Evolutionary conservation across 1,139 yeast genomes (phyloP).

Genomic region (Yamadazyma oceani): DNA sequence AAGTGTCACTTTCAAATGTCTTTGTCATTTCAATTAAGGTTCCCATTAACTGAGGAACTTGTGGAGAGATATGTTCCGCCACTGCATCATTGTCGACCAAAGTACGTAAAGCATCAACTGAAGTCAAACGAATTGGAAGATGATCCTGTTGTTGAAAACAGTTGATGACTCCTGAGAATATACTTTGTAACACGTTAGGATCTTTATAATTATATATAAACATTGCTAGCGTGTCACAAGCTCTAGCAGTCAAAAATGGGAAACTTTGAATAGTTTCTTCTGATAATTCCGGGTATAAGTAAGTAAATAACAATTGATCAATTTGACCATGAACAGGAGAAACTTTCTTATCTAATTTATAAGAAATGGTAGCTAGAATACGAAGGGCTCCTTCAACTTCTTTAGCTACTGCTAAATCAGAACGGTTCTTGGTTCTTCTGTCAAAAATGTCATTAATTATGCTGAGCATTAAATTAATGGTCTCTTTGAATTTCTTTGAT

Average conservation of each 20-base stretch:
- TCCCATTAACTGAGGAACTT: slow-evolving; percentile 54
- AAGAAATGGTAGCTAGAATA: slow-evolving; percentile 46
- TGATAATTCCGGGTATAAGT: slow-evolving; percentile 48
- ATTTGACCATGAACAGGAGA: slow-evolving; percentile 49
- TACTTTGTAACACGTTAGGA: slow-evolving; percentile 38
- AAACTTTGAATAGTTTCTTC: slow-evolving; percentile 28
- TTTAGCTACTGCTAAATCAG: slow-evolving; percentile 34
- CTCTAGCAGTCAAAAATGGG: slow-evolving; percentile 56
- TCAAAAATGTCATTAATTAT: slow-evolving; percentile 54
- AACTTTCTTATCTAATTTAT: slow-evolving; percentile 36
- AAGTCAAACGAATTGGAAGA: slow-evolving; percentile 51
- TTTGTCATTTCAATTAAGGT: slow-evolving; percentile 51
- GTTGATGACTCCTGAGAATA: slow-evolving; percentile 44
- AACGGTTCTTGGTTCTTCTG: slow-evolving; percentile 34
- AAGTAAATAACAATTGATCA: slow-evolving; percentile 44
- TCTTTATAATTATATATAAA: slow-evolving; percentile 43
- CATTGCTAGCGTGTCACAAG: slow-evolving; percentile 55
- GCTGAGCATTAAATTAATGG: slow-evolving; percentile 41
- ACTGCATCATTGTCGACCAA: slow-evolving; percentile 49
- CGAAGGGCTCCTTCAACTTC: slow-evolving; percentile 53
- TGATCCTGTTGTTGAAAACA: slow-evolving; percentile 45
- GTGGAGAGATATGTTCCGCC: slow-evolving; percentile 46
- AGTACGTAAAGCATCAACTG: slow-evolving; percentile 54
- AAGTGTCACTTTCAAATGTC: slow-evolving; percentile 51
- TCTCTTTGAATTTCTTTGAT: slow-evolving; percentile 47